These are phyloP conservation scores for Ceriops decandra DNA, from an alignment of 345 rosid species.

Conservation along the genomic window DNA sequence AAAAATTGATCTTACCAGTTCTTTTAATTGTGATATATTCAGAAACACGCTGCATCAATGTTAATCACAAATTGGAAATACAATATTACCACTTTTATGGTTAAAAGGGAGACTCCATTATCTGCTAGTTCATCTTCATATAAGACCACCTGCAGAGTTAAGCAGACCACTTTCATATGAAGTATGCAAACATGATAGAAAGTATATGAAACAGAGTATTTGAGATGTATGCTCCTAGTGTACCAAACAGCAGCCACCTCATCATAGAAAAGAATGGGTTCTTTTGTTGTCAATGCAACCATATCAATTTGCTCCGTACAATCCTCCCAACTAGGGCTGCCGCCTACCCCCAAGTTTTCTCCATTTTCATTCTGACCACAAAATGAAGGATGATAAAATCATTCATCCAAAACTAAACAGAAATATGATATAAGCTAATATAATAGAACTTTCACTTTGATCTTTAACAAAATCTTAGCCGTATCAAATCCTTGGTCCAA, in stretches of 20 bases:
- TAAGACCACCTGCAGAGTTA: slow-evolving; percentile 62
- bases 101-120: slow-evolving; percentile 82
- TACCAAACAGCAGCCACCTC: slow-evolving; percentile 47
- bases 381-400: slow-evolving; percentile 1
- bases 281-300: slow-evolving; percentile 70
- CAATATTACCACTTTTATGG: slow-evolving; percentile 84
- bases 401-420: neutral
- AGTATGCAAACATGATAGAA: neutral
- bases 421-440: neutral
- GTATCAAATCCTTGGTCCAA: no score
- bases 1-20: slow-evolving; percentile 16
- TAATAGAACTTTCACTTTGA: no score
- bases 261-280: slow-evolving; percentile 96
- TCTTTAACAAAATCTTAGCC: neutral
- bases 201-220: neutral
- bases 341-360: slow-evolving; percentile 20
- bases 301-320: slow-evolving; percentile 68
- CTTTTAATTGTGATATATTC: neutral
- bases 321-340: slow-evolving; percentile 70
- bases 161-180: slow-evolving; percentile 19
- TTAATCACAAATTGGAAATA: slow-evolving; percentile 8
- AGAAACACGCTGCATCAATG: slow-evolving; percentile 6
- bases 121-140: slow-evolving; percentile 98
- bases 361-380: slow-evolving; percentile 37
- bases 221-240: neutral